Percentiles rank a stretch among this genome's conserved stretches.
These are phyloP conservation scores for Coemansia aciculifera DNA, from an alignment of 192 early-diverging fungal species.

Conservation along the genomic window DNA sequence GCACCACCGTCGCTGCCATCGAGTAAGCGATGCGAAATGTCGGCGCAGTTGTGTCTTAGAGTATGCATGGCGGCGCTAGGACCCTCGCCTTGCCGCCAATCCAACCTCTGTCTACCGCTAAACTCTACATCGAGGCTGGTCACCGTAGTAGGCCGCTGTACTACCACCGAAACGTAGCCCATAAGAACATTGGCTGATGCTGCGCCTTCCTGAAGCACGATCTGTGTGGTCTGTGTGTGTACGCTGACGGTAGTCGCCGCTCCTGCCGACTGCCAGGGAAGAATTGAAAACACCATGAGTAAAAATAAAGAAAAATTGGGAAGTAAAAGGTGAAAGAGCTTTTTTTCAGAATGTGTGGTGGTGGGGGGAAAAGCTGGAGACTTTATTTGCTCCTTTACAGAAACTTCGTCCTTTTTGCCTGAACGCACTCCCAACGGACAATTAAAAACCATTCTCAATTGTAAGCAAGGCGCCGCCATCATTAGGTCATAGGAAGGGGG, in stretches of 20 bases:
- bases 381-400: neutral
- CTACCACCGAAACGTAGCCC: slow-evolving; percentile 23
- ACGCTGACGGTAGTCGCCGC: slow-evolving; percentile 16
- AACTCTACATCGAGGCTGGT: slow-evolving; percentile 23
- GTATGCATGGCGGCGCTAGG: slow-evolving; percentile 30
- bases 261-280: slow-evolving; percentile 1
- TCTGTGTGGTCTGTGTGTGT: slow-evolving; percentile 36
- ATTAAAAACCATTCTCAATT: neutral
- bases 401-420: neutral
- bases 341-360: neutral
- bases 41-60: slow-evolving; percentile 16
- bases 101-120: slow-evolving; percentile 28
- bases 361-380: neutral
- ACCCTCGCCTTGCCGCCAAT: slow-evolving; percentile 34
- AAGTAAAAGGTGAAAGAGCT: neutral
- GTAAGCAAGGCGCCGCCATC: slow-evolving; percentile 3
- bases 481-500: neutral
- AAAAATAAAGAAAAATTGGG: neutral
- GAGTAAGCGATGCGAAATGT: slow-evolving; percentile 23
- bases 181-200: slow-evolving; percentile 26
- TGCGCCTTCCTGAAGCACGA: slow-evolving; percentile 21
- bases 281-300: slow-evolving; percentile 6
- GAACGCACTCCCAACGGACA: neutral
- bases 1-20: slow-evolving; percentile 4
- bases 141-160: slow-evolving; percentile 13